phyloP scores from a whole-genome alignment of 768 basidiomycete species.

The Phlebiopsis flavidoalba region DNA sequence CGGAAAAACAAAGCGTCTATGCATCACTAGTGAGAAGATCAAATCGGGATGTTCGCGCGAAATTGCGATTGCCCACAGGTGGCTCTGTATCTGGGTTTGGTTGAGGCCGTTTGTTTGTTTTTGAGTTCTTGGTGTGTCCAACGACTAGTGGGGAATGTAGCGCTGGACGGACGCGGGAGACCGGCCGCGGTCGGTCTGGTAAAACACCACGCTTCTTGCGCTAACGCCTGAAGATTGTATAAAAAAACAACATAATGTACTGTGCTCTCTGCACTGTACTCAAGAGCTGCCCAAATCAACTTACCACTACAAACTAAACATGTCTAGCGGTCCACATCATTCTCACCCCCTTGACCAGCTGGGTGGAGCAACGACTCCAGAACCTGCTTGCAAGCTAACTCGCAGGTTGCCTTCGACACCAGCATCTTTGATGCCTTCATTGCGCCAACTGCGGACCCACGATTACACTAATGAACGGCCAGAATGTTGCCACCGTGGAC shows the following conservation, averaged over 20 bases:
- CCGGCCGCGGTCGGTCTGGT: not conserved
- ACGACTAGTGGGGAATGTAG: not conserved
- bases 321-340: constrained; percentile 23
- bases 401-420: not conserved
- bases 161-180: not conserved
- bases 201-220: not conserved
- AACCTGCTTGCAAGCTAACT: not conserved
- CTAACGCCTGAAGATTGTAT: not conserved
- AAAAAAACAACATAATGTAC: not conserved
- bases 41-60: too few species aligned
- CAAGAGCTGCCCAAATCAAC: not conserved
- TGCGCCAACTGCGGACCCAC: not conserved
- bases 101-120: too few species aligned
- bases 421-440: not conserved
- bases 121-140: too few species aligned
- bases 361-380: constrained; percentile 22
- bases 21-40: too few species aligned
- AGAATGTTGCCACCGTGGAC: not conserved
- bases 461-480: not conserved
- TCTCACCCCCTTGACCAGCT: constrained; percentile 35
- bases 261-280: not conserved
- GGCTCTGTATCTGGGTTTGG: too few species aligned
- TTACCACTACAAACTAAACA: not conserved
- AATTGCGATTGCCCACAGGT: too few species aligned
- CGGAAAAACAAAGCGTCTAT: too few species aligned